Percentiles rank a stretch among this genome's conserved stretches.
Conservation (phyloP, 2,329 filamentous ascomycete species). For the Catunica adiposa region DNA sequence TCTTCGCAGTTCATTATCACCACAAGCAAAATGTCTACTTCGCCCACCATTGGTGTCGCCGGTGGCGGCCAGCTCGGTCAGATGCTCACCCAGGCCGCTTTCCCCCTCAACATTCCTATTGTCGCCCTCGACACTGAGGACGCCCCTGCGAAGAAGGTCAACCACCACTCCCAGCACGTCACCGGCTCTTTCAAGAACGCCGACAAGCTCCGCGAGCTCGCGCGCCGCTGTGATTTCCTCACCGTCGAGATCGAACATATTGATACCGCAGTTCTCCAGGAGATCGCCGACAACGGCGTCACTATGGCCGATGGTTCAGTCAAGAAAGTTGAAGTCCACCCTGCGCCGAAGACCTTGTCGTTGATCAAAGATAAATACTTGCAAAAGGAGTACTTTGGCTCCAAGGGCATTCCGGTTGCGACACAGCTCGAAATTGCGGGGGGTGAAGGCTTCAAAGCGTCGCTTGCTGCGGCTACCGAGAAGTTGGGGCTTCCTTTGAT, state of each 20-base stretch:
- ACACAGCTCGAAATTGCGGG: conserved; percentile 47
- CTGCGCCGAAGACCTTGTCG: conserved; percentile 71
- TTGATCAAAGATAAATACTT: conserved; percentile 87
- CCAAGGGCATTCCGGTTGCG: conserved; percentile 54
- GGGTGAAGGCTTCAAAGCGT: conserved; percentile 36
- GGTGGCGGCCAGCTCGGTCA: conserved; percentile 66
- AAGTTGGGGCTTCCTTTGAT: conserved; percentile 71
- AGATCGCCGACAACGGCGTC: conserved; percentile 52
- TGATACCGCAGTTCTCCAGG: conserved; percentile 74
- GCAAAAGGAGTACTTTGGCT: conserved; percentile 66
- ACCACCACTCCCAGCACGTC: conserved; percentile 56
- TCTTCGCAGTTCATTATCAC: not conserved
- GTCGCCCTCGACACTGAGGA: conserved; percentile 62
- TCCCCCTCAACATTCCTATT: conserved; percentile 55
- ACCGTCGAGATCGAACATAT: conserved; percentile 95
- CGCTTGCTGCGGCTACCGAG: conserved; percentile 45
- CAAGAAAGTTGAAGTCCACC: conserved; percentile 49
- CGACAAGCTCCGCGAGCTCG: conserved; percentile 63
- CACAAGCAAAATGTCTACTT: conserved; percentile 18
- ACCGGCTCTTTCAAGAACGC: conserved; percentile 78
- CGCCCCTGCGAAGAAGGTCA: conserved; percentile 74
- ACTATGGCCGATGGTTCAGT: conserved; percentile 29
- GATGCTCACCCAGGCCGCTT: conserved; percentile 83
- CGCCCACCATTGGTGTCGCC: conserved; percentile 34
- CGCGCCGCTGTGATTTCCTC: conserved; percentile 57